These are phyloP conservation scores for Aspergillus chevalieri DNA, from an alignment of 2,329 filamentous ascomycete genomes.

Conservation along the genomic window DNA sequence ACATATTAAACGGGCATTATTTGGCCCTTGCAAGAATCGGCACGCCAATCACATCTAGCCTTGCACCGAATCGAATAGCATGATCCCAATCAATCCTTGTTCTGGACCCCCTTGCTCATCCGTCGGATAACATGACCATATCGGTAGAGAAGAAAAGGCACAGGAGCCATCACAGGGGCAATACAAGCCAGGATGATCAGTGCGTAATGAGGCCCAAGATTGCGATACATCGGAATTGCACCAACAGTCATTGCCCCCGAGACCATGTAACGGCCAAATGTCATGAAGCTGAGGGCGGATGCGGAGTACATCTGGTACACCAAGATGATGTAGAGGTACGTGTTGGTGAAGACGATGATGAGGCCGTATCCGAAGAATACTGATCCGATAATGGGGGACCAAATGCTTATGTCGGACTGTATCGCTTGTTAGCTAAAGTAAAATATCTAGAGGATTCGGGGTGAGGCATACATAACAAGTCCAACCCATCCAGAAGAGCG, in stretches of 20 bases:
- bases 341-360: conserved; percentile 44
- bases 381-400: conserved; percentile 46
- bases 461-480: conserved; percentile 24
- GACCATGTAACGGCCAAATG: conserved; percentile 34
- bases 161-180: neutral
- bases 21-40: too few relatives aligned
- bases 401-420: conserved; percentile 40
- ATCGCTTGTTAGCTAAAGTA: neutral
- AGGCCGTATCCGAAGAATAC: conserved; percentile 48
- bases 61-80: neutral
- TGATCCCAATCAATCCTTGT: neutral
- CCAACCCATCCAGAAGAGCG: conserved; percentile 56
- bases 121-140: neutral
- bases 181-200: conserved; percentile 31
- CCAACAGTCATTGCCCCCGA: conserved; percentile 31
- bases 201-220: conserved; percentile 35
- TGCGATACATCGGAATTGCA: conserved; percentile 31
- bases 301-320: conserved; percentile 49
- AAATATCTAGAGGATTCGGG: neutral
- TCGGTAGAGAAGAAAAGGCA: neutral
- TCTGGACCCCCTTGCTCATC: neutral
- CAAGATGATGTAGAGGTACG: conserved; percentile 54
- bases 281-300: conserved; percentile 38
- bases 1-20: too few relatives aligned
- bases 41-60: too few relatives aligned